Evolutionary conservation across 164 flowering plant species (phyloP), one percentile per base, ranked within the genome.

Genomic region (Aristolochia contorta): DNA sequence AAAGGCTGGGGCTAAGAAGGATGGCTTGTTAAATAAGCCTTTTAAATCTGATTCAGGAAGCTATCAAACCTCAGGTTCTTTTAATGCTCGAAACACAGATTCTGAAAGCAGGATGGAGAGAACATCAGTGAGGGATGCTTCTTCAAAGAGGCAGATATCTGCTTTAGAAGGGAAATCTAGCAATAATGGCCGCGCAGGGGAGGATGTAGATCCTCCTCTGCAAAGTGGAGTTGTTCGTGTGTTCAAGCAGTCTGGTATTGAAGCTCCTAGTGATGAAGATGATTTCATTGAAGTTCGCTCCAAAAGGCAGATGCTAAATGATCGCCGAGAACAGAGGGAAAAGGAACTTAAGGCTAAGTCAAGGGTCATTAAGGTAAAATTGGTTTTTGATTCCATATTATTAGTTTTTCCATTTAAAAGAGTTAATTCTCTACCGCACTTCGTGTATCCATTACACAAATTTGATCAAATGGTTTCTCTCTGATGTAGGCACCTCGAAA

Each of bases 271-370:
- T 68, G 97, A 93, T 69, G 99, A 85, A 65, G 99, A 93, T 85
- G 99, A 93, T 72, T 93, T 93, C 72, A 93, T 93, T 73, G 91
- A 93, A 69, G 99, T 93, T 27, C 84, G 96, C 70, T 93, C 99
- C 49, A 93, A 90, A 79, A 86, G 92, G 67, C 97, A 93, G 77
- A 87, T 93, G 98, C 66, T 88, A 64, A 90, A 84, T 74, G 96
- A 87, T 71, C 83, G 96, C 0, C 89, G 98, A n/a, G 96, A 93
- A 65, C 97, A 87, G 69, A 84, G 90, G 69, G 97, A 87, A 59
- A 93, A 80, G 70, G 94, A 93, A 73, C 82, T 71, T 65, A 92
- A 82, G 82, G 90, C 91, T 2, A 89, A 83, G 62, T 79, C 84
- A 60, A 76, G 80, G 64, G 71, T 67, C 32, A 20, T 77, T 37